Conservation (phyloP, 345 rosid species). For the Gynandropsis gynandra region DNA sequence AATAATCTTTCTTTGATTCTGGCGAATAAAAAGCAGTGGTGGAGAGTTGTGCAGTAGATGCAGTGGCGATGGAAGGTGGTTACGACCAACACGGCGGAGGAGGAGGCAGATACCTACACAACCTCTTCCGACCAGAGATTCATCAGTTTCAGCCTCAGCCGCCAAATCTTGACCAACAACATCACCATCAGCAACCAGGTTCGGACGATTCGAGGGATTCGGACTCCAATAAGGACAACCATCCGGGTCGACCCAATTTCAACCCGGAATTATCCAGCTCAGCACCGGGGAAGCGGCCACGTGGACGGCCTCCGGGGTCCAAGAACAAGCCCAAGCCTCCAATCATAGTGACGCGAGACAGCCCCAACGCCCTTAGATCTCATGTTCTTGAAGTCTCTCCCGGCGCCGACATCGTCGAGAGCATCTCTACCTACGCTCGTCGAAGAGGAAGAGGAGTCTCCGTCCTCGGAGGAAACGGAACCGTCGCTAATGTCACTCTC, state of each 20-base stretch:
- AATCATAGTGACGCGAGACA: constrained; percentile 59
- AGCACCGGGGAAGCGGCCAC: constrained; percentile 46
- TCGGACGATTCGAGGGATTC: constrained; percentile 38
- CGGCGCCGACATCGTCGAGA: constrained; percentile 60
- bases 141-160: constrained; percentile 40
- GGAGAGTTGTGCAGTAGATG: too few species aligned
- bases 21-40: neutral
- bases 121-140: constrained; percentile 41
- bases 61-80: constrained; percentile 44
- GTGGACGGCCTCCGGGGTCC: constrained; percentile 80
- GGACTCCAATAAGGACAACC: constrained; percentile 24
- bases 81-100: constrained; percentile 33
- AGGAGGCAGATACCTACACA: constrained; percentile 36
- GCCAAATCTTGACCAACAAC: constrained; percentile 17
- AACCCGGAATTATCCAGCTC: constrained; percentile 32
- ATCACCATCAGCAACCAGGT: constrained; percentile 20
- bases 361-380: constrained; percentile 69
- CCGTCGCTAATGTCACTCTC: constrained; percentile 53
- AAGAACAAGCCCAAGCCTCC: constrained; percentile 75
- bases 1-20: neutral
- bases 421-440: constrained; percentile 48
- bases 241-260: constrained; percentile 24
- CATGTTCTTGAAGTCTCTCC: constrained; percentile 62
- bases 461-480: constrained; percentile 61
- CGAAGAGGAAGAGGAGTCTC: constrained; percentile 71